Evolutionary conservation across 2,329 filamentous ascomycete genomes (phyloP), one percentile per base, ranked within the genome.

Genomic region (Volutella citrinella): DNA sequence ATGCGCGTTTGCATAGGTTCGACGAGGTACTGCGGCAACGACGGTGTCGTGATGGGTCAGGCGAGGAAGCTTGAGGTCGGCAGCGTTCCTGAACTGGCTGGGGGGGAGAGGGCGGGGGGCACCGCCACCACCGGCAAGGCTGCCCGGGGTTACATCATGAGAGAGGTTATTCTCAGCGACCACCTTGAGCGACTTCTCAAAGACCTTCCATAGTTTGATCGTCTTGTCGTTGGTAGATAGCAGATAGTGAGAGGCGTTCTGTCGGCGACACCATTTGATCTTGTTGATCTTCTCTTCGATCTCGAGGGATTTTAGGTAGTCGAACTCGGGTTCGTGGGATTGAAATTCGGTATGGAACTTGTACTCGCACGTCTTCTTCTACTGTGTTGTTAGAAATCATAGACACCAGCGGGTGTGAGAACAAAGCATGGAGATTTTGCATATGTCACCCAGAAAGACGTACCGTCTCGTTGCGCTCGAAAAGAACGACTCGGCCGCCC

Each of bases 241-340:
- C 32, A 98, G 80, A 65, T 95, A 98, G 70, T 98, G 93, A 36
- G 93, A 97, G 43, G 91, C 87, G 74, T 98, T 98, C 68, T 97
- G 91, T 67, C 93, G 84, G 60, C 86, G 83, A 66, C 93, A 98
- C 93, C 93, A 98, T 68, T 97, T 98, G 71, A 98, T 98, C 76
- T 98, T 98, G 78, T 98, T 98, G 77, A 98, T 98, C 73, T 98
- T 98, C 69, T 98, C 93, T 76, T 98, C 93, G 59, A 98, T 98
- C 68, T 98, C 93, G 53, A 98, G 78, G 20, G 93, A 98, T 69
- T 98, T 98, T 49, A 98, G 80, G 64, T 98, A 98, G 66, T 98
- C 93, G 66, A 98, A 98, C 67, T 98, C 93, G 45, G 93, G 93
- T 63, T 98, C 93, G 70, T 98, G 93, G 54, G 93, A 98, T 72